Base-by-base conservation (phyloP, 257 asterid genomes). In the Anisodus acutangulus region DNA sequence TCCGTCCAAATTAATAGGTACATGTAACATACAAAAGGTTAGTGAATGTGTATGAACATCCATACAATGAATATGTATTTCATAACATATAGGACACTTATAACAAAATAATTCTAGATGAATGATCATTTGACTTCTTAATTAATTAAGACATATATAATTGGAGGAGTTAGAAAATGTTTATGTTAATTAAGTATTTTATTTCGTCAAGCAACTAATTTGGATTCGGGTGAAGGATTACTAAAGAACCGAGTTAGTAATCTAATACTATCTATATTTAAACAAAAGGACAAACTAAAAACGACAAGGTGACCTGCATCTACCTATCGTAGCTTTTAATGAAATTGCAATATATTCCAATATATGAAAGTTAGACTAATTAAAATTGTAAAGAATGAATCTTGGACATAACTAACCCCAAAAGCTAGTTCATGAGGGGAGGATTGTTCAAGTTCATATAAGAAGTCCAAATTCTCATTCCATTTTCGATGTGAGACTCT, bases 101-200 rank as follows among this genome's bases (percentile, higher is more conserved):
- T 8, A 51, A 26, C 63, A n/a, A 76, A 76, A 76, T 76, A 51
- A 76, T 76, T 51, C 47, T 76, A 39, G 8, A 3, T 49, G 63
- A 69, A 1, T 31, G 35, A 31, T 76, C 81, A 76, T 74, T 51
- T 76, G 81, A 51, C 81, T 76, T 31, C 17, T 74, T 6, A 45
- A 49, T 19, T 13, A 26, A 74, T n/a, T 45, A 19, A 47, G 43
- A 43, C 8, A 12, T 45, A 74, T 13, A 49, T 22, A 74, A 49
- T 74, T 49, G 37, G 8, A 49, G 19, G 62, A 49, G 62, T 26
- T 49, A 74, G 22, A 74, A 74, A 74, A 74, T 11, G 62, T 12
- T 49, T 74, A 31, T 19, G 45, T 49, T 51, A 22, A 22, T 49
- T 22, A 74, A 3, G 0, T 43, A 31, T 31, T 43, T 9, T 43